Evolutionary conservation across 441 rosid genomes (phyloP).

Genomic region (Heliophila coronopifolia): DNA sequence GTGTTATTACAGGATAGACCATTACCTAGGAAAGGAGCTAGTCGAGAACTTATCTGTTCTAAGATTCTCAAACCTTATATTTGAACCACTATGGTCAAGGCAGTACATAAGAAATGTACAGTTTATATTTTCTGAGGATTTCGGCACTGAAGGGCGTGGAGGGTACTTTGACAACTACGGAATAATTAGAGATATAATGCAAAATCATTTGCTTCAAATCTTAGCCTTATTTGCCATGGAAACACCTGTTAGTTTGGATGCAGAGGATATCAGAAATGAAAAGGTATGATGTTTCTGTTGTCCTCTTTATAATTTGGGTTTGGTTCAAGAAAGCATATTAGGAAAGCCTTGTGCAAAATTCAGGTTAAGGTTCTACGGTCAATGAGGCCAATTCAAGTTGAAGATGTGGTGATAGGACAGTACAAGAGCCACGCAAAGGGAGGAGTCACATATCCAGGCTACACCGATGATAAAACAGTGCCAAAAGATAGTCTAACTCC

Average conservation of each 20-base stretch:
- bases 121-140: conserved; percentile 91
- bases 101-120: conserved; percentile 88
- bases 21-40: conserved; percentile 92
- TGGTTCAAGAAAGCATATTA: neutral
- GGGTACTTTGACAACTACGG: conserved; percentile 96
- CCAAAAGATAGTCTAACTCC: conserved; percentile 77
- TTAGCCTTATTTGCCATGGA: conserved; percentile 96
- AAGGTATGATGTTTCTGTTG: conserved; percentile 44
- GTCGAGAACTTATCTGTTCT: conserved; percentile 94
- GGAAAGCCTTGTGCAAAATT: neutral
- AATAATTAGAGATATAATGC: conserved; percentile 95
- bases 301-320: neutral
- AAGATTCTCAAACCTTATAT: conserved; percentile 90
- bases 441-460: conserved; percentile 65
- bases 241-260: conserved; percentile 94
- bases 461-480: conserved; percentile 77
- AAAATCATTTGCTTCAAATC: conserved; percentile 94
- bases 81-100: conserved; percentile 92
- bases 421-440: conserved; percentile 79
- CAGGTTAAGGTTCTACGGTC: conserved; percentile 92
- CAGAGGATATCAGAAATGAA: conserved; percentile 90
- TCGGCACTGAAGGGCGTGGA: conserved; percentile 98
- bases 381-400: conserved; percentile 70
- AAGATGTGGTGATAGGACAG: conserved; percentile 77
- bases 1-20: conserved; percentile 66